Base-by-base conservation (phyloP, 2,329 filamentous ascomycete species). In the Pseudofabraea citricarpa region DNA sequence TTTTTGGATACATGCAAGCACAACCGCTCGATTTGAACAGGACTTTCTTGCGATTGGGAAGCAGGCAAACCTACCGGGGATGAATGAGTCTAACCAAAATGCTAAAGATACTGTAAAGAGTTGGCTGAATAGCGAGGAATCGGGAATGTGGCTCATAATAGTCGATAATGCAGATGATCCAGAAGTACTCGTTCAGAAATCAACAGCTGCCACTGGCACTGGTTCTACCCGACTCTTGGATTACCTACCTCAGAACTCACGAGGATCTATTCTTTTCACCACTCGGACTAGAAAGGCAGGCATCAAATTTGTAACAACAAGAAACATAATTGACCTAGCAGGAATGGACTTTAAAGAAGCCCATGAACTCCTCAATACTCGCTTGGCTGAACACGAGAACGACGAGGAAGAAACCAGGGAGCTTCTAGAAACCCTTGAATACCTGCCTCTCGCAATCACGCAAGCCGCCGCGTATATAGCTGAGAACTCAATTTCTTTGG, bases 131-230 rank as follows among this genome's bases (percentile, higher is more conserved):
- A 18, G 10, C 6, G 9, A 2, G 23, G 20, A 27, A 13, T 15
- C 23, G 1, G 37, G 44, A 22, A 32, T 35, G n/a, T 68, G 62
- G 64, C 19, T 58, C 5, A 50, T 66, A 23, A 40, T 67, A 19
- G 48, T 68, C 3, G 63, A 68, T 27, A 65, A 58, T 36, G 58
- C 57, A 33, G 59, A 66, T 36, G 51, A 65, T 45, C 15, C n/a
- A n/a, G 18, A 37, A 13, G 21, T 37, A 6, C 23, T 19, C 18
- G 15, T 37, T 22, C 13, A 5, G 6, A n/a, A n/a, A n/a, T n/a
- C n/a, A n/a, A n/a, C n/a, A n/a, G n/a, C n/a, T n/a, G 16, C 13
- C 13, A 6, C 3, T 36, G 13, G 21, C 2, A 10, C 22, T 8
- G 26, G 15, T 3, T 3, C 16, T 7, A 27, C 6, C 5, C 15